Evolutionary conservation across 106 monocot genomes (phyloP).

Genomic region (Platanthera guangdongensis): DNA sequence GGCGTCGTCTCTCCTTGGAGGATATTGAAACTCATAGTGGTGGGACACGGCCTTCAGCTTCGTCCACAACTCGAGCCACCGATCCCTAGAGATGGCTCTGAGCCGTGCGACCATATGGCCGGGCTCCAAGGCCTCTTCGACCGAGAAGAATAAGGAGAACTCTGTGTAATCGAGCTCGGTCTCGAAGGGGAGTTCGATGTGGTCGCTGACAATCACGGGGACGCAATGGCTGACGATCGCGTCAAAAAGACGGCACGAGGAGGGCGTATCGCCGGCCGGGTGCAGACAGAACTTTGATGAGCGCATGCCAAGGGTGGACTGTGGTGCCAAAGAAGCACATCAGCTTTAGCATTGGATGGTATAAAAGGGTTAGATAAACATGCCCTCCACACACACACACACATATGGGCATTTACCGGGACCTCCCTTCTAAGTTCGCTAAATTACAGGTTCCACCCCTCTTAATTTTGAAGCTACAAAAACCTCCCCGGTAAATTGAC

Average conservation of each 20-base stretch:
- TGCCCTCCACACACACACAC: too few species aligned
- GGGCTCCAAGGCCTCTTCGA: slow-evolving; percentile 52
- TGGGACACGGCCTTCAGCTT: slow-evolving; percentile 63
- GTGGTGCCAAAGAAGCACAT: slow-evolving; percentile 9
- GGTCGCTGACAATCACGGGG: slow-evolving; percentile 78
- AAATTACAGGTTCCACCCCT: too few species aligned
- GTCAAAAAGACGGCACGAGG: slow-evolving; percentile 94
- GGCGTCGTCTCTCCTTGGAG: slow-evolving; percentile 61
- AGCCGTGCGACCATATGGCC: slow-evolving; percentile 43
- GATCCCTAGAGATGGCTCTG: slow-evolving; percentile 45
- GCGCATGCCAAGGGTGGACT: slow-evolving; percentile 82
- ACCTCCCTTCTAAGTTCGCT: too few species aligned
- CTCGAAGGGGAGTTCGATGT: slow-evolving; percentile 94
- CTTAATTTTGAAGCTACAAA: too few species aligned
- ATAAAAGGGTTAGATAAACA: not conserved
- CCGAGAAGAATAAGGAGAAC: slow-evolving; percentile 80
- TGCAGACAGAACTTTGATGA: slow-evolving; percentile 90
- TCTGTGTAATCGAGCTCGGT: slow-evolving; percentile 67
- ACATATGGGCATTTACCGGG: too few species aligned
- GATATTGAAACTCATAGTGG: slow-evolving; percentile 74
- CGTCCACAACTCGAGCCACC: slow-evolving; percentile 74
- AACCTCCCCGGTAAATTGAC: too few species aligned
- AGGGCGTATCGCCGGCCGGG: slow-evolving; percentile 95
- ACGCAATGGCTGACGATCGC: slow-evolving; percentile 93
- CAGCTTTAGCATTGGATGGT: not conserved